Base-by-base conservation (phyloP, 805 yeast species). In the Candida sonorensis region DNA sequence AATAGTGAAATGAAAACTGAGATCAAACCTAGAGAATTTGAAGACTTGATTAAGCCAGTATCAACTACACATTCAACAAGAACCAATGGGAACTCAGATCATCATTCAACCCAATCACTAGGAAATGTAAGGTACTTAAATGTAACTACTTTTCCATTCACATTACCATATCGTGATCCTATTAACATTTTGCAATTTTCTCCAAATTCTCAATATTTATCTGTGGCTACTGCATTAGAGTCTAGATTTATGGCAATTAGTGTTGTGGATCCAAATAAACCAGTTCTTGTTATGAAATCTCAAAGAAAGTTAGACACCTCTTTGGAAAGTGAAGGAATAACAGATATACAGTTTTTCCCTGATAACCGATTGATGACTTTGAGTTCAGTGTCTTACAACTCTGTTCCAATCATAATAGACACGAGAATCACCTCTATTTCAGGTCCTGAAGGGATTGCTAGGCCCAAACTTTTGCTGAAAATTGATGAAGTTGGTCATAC, bases 161-260 rank as follows among this genome's bases (percentile, higher is more conserved):
- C 94, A 0, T 66, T 84, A 31, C 96, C 97, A 0, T 86, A 85
- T 54, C 60, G 84, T 19, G 97, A 90, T 53, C 94, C 95, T 1
- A 75, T 88, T 24, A 80, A 80, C 41, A 65, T 81, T 3, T 55
- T 88, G 8, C 72, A 75, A 30, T 84, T 88, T 53, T 83, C 94
- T 4, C 64, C 74, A 2, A 79, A 81, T 34, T 83, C 86, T 0
- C 60, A 72, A 4, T 81, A 81, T 45, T 46, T 88, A 21, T 64
- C 87, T 4, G 85, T 94, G 45, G 75, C 90, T 13, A 82, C 92
- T 0, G 74, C 73, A 1, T 58, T 84, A 50, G 95, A 87, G 50
- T 74, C 88, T 7, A 57, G 96, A 27, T 83, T 85, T 51, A 63
- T 90, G 51, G 76, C 82, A 3, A 81, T 90, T 13, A 74, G 80